A percentile compares a stretch with the other conserved stretches of the same genome.
Evolutionary conservation across 495 filamentous ascomycete genomes (phyloP).

Genomic region (Penicillium ochrochloron): DNA sequence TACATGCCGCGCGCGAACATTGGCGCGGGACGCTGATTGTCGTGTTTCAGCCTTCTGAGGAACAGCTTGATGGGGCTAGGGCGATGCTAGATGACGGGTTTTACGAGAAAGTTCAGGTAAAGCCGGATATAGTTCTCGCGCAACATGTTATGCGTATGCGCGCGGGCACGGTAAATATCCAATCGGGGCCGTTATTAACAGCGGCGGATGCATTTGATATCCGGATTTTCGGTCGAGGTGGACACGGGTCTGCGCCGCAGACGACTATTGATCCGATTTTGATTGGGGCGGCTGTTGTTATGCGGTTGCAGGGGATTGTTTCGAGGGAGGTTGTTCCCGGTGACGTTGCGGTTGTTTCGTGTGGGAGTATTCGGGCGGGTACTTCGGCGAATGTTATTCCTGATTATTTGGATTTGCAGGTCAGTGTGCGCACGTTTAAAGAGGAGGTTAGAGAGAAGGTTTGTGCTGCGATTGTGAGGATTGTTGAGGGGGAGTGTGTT

Average conservation of each 20-base stretch:
- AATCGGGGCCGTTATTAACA: constrained; percentile 34
- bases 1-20: constrained; percentile 41
- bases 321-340: constrained; percentile 55
- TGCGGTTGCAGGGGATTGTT: constrained; percentile 60
- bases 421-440: constrained; percentile 53
- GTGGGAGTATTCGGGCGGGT: constrained; percentile 56
- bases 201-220: constrained; percentile 50
- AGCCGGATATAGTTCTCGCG: constrained; percentile 61
- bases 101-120: constrained; percentile 48
- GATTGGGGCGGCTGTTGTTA: constrained; percentile 54
- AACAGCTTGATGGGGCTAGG: constrained; percentile 57
- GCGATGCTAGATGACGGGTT: constrained; percentile 67
- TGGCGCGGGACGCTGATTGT: constrained; percentile 63
- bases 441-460: constrained; percentile 46
- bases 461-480: constrained; percentile 50
- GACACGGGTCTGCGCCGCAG: constrained; percentile 58
- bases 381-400: constrained; percentile 59
- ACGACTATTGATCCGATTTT: constrained; percentile 61
- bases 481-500: constrained; percentile 58
- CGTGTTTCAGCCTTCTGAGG: constrained; percentile 67
- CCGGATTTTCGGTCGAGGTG: constrained; percentile 54
- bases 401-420: constrained; percentile 50
- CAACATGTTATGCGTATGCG: constrained; percentile 59
- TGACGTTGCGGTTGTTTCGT: constrained; percentile 59
- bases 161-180: constrained; percentile 44